These are phyloP conservation scores for Dictyostelium purpureum DNA, from an alignment of 78 protist genomes.

Conservation along the genomic window DNA sequence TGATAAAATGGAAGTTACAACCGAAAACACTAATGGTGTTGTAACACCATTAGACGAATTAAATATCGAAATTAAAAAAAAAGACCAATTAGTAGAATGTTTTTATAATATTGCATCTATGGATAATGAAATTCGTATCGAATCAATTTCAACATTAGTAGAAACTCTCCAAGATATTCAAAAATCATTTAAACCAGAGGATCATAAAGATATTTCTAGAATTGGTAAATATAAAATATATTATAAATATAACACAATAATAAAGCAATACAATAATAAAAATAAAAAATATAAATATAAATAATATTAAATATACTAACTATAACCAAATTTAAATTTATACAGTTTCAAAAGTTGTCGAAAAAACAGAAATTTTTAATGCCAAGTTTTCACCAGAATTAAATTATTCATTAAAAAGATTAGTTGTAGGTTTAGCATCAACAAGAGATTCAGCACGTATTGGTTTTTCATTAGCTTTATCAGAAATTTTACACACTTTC, in stretches of 20 bases:
- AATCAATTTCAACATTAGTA: slow-evolving; percentile 20
- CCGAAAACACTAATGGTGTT: not conserved
- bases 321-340: not conserved
- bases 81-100: slow-evolving; percentile 45
- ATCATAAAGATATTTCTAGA: slow-evolving; percentile 42
- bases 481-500: slow-evolving; percentile 34
- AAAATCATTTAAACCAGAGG: slow-evolving; percentile 35
- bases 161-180: slow-evolving; percentile 39
- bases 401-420: slow-evolving; percentile 49
- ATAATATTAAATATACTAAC: not conserved
- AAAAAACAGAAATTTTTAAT: slow-evolving; percentile 10
- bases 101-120: slow-evolving; percentile 59
- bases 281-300: not conserved
- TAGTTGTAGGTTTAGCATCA: slow-evolving; percentile 52
- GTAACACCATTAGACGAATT: slow-evolving; percentile 26
- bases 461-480: slow-evolving; percentile 59
- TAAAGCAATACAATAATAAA: not conserved
- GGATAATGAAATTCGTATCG: slow-evolving; percentile 37
- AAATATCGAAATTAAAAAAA: slow-evolving; percentile 36
- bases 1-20: not conserved
- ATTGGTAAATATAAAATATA: slow-evolving; percentile 23
- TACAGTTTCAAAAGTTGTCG: slow-evolving; percentile 53
- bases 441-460: slow-evolving; percentile 45
- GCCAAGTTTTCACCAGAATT: slow-evolving; percentile 32
- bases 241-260: not conserved